Percentiles rank a stretch among this genome's conserved stretches.
Conservation (phyloP, 768 basidiomycete species). For the Tulasnella sp. region DNA sequence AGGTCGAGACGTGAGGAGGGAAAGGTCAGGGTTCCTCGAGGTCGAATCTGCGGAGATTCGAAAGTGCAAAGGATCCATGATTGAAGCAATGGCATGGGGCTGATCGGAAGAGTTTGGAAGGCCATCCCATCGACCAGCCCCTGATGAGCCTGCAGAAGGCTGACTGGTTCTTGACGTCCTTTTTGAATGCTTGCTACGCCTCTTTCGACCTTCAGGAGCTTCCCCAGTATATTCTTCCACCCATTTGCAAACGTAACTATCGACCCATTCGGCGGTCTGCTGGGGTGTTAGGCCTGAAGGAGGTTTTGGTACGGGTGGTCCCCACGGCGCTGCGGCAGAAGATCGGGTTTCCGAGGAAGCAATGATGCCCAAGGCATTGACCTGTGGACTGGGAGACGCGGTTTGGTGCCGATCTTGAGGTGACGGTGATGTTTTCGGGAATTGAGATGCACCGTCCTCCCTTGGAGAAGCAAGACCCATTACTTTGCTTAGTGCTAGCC, state of each 20-base stretch:
- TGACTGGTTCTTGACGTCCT: background rate
- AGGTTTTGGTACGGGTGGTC: constrained; percentile 3
- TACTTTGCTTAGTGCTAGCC: background rate
- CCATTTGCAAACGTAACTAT: constrained; percentile 21
- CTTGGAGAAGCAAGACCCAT: background rate
- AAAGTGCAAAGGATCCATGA: background rate
- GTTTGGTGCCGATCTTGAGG: background rate
- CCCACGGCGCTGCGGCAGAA: background rate
- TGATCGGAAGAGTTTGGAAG: background rate
- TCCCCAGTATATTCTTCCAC: constrained; percentile 1
- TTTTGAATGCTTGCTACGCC: background rate
- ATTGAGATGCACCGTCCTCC: background rate
- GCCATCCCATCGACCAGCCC: background rate
- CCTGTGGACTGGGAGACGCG: background rate
- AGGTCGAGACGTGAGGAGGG: background rate
- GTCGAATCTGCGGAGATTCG: background rate
- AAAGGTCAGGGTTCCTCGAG: background rate
- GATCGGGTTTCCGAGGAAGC: background rate
- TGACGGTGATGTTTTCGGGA: background rate
- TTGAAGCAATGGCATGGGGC: background rate
- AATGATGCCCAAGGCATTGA: background rate
- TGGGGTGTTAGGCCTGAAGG: constrained; percentile 13
- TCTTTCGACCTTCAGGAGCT: background rate
- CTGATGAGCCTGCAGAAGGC: background rate
- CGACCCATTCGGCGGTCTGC: constrained; percentile 20